Evolutionary conservation across 768 basidiomycete species (phyloP), one percentile per base, ranked within the genome.

Genomic region (Daedaleopsis sinensis): DNA sequence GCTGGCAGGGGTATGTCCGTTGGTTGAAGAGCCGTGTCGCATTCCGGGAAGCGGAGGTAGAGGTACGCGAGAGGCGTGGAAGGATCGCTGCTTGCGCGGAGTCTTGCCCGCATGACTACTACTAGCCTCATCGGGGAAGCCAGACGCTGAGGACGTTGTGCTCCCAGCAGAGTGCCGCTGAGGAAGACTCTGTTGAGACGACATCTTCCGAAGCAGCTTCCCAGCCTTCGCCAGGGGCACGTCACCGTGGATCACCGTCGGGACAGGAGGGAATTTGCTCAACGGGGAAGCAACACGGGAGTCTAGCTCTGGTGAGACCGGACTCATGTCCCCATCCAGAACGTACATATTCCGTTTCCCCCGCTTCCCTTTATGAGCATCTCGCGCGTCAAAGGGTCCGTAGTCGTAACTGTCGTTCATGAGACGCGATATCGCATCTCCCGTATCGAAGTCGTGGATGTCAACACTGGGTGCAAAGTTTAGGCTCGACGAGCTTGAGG

Each of bases 41-140:
- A 74, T 58, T 1, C 70, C 65, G 24, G 73, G 82, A 12, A 86
- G 70, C 32, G 84, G 76, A 18, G 84, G 82, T n/a, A 85, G 70
- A 39, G 84, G 81, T 15, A 83, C 71, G 47, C 81, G 84, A 46
- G 83, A 75, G 66, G 83, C 81, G 70, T 87, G 82, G 65, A 87
- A 88, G n/a, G 84, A 86, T 39, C 82, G 83, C 69, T 86, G 86
- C 70, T 87, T 77, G 65, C 86, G 61, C 75, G 70, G 69, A 6
- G 43, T 44, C 61, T 68, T 68, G 27, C 54, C 53, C 32, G 42
- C 19, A 35, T 46, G 58, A 37, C 36, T 15, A 37, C 24, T 55
- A 27, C 39, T 51, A 24, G 42, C 11, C 50, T 64, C 62, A 44
- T 64, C 62, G 21, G 55, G 52, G 15, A 27, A 13, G 5, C 42